phyloP scores from a whole-genome alignment of 2,329 filamentous ascomycete genomes.

The Sporothrix humicola region DNA sequence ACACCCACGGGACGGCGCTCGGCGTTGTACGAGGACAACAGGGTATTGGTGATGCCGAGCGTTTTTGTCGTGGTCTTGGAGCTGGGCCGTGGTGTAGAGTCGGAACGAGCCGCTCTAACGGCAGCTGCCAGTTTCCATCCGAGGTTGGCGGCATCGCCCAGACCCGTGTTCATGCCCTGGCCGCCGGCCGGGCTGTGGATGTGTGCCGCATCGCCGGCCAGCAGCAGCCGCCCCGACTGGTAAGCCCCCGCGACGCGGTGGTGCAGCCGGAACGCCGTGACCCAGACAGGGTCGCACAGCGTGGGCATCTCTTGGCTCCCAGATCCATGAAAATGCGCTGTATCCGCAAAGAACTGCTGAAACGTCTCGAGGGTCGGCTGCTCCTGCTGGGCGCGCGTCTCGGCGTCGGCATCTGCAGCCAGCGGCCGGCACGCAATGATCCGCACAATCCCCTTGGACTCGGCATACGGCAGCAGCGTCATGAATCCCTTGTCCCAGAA shows the following conservation, averaged over 20 bases:
- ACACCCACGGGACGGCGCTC: slow-evolving; percentile 49
- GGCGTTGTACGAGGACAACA: slow-evolving; percentile 55
- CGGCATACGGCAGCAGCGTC: slow-evolving; percentile 45
- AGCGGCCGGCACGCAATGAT: slow-evolving; percentile 35
- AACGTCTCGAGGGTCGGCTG: slow-evolving; percentile 28
- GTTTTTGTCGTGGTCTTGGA: not conserved
- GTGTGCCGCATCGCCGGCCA: slow-evolving; percentile 64
- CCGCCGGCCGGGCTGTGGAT: slow-evolving; percentile 61
- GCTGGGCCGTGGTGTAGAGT: no score
- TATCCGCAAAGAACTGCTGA: slow-evolving; percentile 24
- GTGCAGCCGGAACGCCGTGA: slow-evolving; percentile 54
- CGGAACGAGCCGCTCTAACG: not conserved
- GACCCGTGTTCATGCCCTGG: slow-evolving; percentile 63
- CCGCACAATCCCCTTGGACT: slow-evolving; percentile 36
- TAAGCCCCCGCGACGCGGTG: slow-evolving; percentile 51
- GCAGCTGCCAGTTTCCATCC: slow-evolving; percentile 60
- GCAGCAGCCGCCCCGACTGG: slow-evolving; percentile 55
- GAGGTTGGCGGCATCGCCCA: slow-evolving; percentile 60
- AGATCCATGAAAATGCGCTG: slow-evolving; percentile 24
- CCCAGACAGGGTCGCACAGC: slow-evolving; percentile 47
- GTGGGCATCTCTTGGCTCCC: slow-evolving; percentile 2
- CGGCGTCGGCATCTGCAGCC: not conserved
- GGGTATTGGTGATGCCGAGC: slow-evolving; percentile 38
- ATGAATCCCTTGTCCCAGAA: slow-evolving; percentile 46
- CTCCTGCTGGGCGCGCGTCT: slow-evolving; percentile 1